Evolutionary conservation across 257 asterid genomes (phyloP).

Genomic region (Anisodus tanguticus): DNA sequence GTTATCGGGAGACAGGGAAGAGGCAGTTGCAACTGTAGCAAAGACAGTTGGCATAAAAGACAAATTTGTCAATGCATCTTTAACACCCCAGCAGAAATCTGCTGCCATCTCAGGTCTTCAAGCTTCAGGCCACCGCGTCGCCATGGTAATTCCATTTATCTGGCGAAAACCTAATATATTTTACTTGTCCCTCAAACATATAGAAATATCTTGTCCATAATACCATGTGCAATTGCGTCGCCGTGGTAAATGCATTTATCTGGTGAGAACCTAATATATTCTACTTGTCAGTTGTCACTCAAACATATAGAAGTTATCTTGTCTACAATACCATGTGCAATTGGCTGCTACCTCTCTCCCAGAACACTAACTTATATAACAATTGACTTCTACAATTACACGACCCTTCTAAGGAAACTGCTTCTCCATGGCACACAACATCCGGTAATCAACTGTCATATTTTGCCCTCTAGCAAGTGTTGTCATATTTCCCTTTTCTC

Average conservation of each 20-base stretch:
- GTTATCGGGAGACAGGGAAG: slow-evolving; percentile 99
- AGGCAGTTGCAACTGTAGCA: slow-evolving; percentile 99
- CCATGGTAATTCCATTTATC: slow-evolving; percentile 65
- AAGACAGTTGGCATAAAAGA: slow-evolving; percentile 71
- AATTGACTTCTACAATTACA: background rate
- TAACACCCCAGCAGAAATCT: slow-evolving; percentile 88
- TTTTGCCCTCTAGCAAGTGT: slow-evolving; percentile 18
- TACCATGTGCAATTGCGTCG: slow-evolving; percentile 44
- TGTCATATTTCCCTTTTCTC: background rate
- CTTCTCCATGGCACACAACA: background rate
- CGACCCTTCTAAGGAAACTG: background rate
- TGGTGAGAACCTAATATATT: slow-evolving; percentile 35
- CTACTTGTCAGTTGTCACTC: slow-evolving; percentile 50
- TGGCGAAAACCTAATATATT: slow-evolving; percentile 37
- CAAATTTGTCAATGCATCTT: slow-evolving; percentile 71
- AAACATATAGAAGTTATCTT: background rate
- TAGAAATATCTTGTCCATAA: background rate
- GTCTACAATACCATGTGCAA: background rate
- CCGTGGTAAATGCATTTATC: slow-evolving; percentile 64
- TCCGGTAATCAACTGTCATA: background rate
- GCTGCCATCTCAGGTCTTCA: slow-evolving; percentile 68
- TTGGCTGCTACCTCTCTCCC: background rate
- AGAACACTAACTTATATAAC: background rate
- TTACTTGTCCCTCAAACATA: slow-evolving; percentile 51
- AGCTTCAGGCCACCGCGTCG: slow-evolving; percentile 83